Conservation (phyloP, 2,329 filamentous ascomycete species). For the Monilinia aucupariae region DNA sequence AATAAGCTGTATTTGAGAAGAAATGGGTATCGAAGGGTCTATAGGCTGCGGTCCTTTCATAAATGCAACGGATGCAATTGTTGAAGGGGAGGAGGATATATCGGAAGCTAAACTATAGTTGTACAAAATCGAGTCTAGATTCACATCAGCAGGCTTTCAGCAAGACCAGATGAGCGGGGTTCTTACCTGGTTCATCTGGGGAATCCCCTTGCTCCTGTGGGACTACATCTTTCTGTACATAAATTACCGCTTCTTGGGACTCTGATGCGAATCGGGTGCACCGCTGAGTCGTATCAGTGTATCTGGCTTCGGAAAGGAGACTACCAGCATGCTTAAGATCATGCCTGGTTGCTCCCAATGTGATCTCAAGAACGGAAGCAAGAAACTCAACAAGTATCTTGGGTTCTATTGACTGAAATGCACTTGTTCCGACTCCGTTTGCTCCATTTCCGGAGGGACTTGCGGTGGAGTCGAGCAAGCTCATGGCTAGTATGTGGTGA, state of each 20-base stretch:
- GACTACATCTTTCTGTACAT: slow-evolving; percentile 78
- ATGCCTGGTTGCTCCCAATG: slow-evolving; percentile 66
- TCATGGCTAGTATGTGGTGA: slow-evolving; percentile 29
- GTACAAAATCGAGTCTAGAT: slow-evolving; percentile 50
- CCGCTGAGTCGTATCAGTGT: slow-evolving; percentile 76
- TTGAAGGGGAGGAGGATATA: slow-evolving; percentile 72
- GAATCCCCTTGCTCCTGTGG: slow-evolving; percentile 35
- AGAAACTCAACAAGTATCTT: slow-evolving; percentile 66
- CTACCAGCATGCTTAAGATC: slow-evolving; percentile 80
- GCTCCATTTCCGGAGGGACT: slow-evolving; percentile 31
- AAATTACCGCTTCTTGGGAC: slow-evolving; percentile 71
- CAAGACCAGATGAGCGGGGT: not conserved
- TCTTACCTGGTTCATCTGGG: slow-evolving; percentile 38
- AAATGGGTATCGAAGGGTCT: slow-evolving; percentile 74
- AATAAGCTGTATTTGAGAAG: slow-evolving; percentile 85
- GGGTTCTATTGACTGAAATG: slow-evolving; percentile 59
- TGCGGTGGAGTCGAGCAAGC: slow-evolving; percentile 31
- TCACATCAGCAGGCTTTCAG: slow-evolving; percentile 32
- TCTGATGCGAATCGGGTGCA: slow-evolving; percentile 88
- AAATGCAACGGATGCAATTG: slow-evolving; percentile 78
- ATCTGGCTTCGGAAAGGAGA: slow-evolving; percentile 67
- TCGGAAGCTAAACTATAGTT: slow-evolving; percentile 77
- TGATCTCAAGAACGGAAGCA: slow-evolving; percentile 63
- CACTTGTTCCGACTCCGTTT: slow-evolving; percentile 30
- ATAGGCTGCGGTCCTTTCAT: slow-evolving; percentile 86